phyloP scores from a whole-genome alignment of 148 eudicot species.

The Vaccinium myrtillus region DNA sequence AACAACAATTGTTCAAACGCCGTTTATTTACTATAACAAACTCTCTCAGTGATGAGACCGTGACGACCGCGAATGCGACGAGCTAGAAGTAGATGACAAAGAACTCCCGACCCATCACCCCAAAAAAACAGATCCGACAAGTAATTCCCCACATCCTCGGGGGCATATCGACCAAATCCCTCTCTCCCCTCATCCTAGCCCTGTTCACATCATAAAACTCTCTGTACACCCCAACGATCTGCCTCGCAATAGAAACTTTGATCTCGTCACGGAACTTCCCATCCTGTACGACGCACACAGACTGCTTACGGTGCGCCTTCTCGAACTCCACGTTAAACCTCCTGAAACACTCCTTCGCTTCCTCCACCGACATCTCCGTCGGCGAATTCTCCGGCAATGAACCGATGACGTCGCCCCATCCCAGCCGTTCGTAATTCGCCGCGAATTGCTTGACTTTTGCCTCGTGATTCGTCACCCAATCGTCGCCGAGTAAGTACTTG shows the following conservation, averaged over 20 bases:
- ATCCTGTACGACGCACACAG: constrained; percentile 57
- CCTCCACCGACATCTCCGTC: constrained; percentile 27
- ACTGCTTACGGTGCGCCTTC: constrained; percentile 55
- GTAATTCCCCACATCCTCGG: constrained; percentile 37
- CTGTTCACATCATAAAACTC: constrained; percentile 42
- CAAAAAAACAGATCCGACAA: constrained; percentile 39
- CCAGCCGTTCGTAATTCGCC: constrained; percentile 57
- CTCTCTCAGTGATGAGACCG: background rate
- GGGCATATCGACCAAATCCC: constrained; percentile 31
- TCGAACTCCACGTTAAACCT: constrained; percentile 55
- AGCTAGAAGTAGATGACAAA: constrained; percentile 13
- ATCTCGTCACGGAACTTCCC: constrained; percentile 62
- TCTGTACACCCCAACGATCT: constrained; percentile 42
- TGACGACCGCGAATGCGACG: constrained; percentile 8
- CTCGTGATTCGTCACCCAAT: constrained; percentile 58
- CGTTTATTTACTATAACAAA: background rate
- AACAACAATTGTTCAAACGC: background rate
- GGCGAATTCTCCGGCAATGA: constrained; percentile 37
- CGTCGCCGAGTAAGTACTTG: constrained; percentile 51
- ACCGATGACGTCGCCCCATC: constrained; percentile 59
- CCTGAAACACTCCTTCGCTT: constrained; percentile 51
- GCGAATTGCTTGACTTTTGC: constrained; percentile 56
- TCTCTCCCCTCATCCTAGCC: constrained; percentile 25
- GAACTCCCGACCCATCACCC: constrained; percentile 8
- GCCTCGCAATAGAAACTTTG: constrained; percentile 41